Evolutionary conservation across 768 basidiomycete genomes (phyloP), one percentile per base, ranked within the genome.

Genomic region (Lentinula lateritia): DNA sequence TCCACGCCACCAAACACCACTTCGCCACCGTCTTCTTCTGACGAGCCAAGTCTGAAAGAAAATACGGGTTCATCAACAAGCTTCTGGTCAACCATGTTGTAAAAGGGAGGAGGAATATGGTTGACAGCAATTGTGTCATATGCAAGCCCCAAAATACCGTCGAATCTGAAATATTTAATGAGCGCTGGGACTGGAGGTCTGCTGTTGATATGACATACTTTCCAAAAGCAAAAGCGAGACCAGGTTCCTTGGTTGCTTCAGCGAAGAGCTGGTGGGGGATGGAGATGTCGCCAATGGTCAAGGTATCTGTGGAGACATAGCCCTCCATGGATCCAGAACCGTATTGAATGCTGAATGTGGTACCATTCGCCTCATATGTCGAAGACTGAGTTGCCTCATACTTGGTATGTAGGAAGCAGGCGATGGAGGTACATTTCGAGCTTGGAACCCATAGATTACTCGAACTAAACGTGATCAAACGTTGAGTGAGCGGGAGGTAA

Each of bases 261-360:
- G 95, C 96, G 68, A 99, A 99, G 70, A 94, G 89, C 71, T 92
- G 91, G 12, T 75, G 63, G 67, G 77, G 79, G 72, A 99, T 82
- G 32, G 73, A 72, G 50, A 99, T 71, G 71, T 97, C 97, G 42
- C 93, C 94, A 62, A 99, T 94, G 7, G 72, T 71, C 54, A 98
- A 75, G 3, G 70, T 71, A 68, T 99, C 97, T 62, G 85, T 86
- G 10, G 95, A 98, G 59, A 98, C 89, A 71, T 90, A 94, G 60
- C 97, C 97, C 71, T 97, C 89, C 87, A 99, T 93, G 1, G 95
- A 94, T 28, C 97, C 97, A 35, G 93, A 90, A 13, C 97, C 97
- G 70, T 98, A 98, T 64, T 86, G 90, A 66, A 98, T 99, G 46
- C 87, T 83, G 69, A 99, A 98, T 5, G 82, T 78, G 52, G 92